These are phyloP conservation scores for Sedum album DNA, from an alignment of 164 flowering plant species.

Conservation along the genomic window DNA sequence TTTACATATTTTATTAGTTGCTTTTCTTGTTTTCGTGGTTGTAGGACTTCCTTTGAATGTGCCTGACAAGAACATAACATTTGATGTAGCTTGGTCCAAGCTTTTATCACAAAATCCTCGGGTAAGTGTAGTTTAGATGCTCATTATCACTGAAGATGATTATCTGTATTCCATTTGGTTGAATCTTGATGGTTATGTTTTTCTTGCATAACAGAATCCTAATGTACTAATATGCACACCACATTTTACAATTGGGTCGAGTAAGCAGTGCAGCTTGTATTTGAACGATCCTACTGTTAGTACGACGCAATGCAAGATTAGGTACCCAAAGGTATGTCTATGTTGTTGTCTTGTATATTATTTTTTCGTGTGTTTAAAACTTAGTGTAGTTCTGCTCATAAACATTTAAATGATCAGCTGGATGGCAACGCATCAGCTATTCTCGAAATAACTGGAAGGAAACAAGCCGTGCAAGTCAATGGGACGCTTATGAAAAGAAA, in stretches of 20 bases:
- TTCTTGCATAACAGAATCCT: constrained; percentile 39
- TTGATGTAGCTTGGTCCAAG: constrained; percentile 52
- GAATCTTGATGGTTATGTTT: not conserved
- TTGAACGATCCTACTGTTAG: constrained; percentile 49
- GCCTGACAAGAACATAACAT: not conserved
- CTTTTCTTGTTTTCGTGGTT: constrained; percentile 33
- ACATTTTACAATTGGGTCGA: constrained; percentile 53
- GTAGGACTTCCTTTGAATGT: no score
- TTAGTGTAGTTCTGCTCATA: no score
- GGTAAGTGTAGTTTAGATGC: constrained; percentile 21
- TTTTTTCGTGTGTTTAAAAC: constrained; percentile 18
- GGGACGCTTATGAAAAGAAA: constrained; percentile 48
- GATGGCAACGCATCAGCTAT: constrained; percentile 45
- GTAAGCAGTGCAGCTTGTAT: constrained; percentile 38
- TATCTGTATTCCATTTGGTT: no score
- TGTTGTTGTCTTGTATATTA: not conserved
- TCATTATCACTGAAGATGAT: no score
- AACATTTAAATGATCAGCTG: constrained; percentile 61
- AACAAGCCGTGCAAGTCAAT: constrained; percentile 71
- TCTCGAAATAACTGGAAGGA: constrained; percentile 71
- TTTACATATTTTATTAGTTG: no score
- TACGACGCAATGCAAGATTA: constrained; percentile 48
- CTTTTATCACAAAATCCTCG: constrained; percentile 51
- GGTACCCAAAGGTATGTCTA: constrained; percentile 47
- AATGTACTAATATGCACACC: constrained; percentile 33